Base-by-base conservation (phyloP, 2,329 filamentous ascomycete species). In the Monilinia fructicola region DNA sequence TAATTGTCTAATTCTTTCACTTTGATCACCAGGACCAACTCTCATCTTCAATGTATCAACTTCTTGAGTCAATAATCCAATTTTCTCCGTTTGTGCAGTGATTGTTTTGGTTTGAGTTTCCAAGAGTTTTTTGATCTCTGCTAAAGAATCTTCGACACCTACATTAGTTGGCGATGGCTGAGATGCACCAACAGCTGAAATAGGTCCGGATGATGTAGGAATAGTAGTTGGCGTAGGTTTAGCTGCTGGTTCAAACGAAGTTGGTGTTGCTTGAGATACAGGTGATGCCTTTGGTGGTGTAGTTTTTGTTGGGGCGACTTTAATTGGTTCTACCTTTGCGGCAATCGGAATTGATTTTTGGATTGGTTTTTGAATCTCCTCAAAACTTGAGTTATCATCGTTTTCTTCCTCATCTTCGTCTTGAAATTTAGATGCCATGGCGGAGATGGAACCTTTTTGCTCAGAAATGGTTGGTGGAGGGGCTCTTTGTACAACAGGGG, bases 371-470 rank as follows among this genome's bases (percentile, higher is more conserved):
- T 89, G 78, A 42, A 95, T 84, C 76, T 97, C 92, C 76, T 97
- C 93, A 72, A 97, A 97, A 79, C 89, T 92, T 0, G 91, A 94
- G 38, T 86, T 82, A 2, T 84, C 83, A 28, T 79, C 74, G 12
- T 81, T 71, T 0, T 86, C 84, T n/a, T 85, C 85, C 14, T 87
- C 84, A 35, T 85, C 83, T 59, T 90, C 82, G 76, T 96, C 93
- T 73, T 92, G 90, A 79, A 91, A 97, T 78, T 91, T 96, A 77
- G 86, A 88, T 12, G 93, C 93, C 83, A 95, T 89, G 65, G 87
- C 87, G 26, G 92, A 87, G 79, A 97, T 95, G 16, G 92, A 96
- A 38, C 86, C 85, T 77, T 95, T 93, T 80, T 97, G 94, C 70
- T 96, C 91, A 70, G 88, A 90, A 79, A 96, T 86, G 1, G 86